Evolutionary conservation across 2,329 filamentous ascomycete genomes (phyloP).

Genomic region (Penicillium sp.): DNA sequence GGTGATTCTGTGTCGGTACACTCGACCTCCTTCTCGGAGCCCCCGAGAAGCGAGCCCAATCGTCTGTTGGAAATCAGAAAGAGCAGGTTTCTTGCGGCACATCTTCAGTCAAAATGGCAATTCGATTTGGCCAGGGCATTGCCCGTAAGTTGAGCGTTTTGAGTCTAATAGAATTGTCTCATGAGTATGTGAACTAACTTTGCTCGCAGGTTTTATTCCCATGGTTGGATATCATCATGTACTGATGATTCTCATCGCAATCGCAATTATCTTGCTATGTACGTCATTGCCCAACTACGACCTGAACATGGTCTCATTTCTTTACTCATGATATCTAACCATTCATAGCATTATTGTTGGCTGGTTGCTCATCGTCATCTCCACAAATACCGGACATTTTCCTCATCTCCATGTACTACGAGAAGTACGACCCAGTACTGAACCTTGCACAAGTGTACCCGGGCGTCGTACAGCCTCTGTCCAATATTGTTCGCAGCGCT

Average conservation of each 20-base stretch:
- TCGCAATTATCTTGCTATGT: conserved; percentile 94
- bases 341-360: conserved; percentile 71
- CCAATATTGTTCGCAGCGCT: conserved; percentile 81
- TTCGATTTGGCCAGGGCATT: conserved; percentile 29
- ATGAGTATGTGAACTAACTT: conserved; percentile 7
- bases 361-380: conserved; percentile 94
- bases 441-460: conserved; percentile 87
- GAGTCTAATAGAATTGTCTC: not conserved
- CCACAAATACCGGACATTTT: conserved; percentile 94
- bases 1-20: conserved; percentile 5
- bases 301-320: not conserved
- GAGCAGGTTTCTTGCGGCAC: conserved; percentile 7
- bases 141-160: conserved; percentile 26
- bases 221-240: conserved; percentile 72
- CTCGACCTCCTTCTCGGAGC: conserved; percentile 35
- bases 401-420: conserved; percentile 95
- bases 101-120: conserved; percentile 23
- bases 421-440: conserved; percentile 74
- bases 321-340: conserved; percentile 9
- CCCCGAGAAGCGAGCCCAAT: conserved; percentile 35
- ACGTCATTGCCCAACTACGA: conserved; percentile 38
- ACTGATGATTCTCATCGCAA: conserved; percentile 92
- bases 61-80: conserved; percentile 6
- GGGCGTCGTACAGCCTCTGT: conserved; percentile 74
- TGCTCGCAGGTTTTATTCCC: conserved; percentile 49